Conservation (phyloP, 1,284 basidiomycete genomes). For the Boletus hoseneyae region DNA sequence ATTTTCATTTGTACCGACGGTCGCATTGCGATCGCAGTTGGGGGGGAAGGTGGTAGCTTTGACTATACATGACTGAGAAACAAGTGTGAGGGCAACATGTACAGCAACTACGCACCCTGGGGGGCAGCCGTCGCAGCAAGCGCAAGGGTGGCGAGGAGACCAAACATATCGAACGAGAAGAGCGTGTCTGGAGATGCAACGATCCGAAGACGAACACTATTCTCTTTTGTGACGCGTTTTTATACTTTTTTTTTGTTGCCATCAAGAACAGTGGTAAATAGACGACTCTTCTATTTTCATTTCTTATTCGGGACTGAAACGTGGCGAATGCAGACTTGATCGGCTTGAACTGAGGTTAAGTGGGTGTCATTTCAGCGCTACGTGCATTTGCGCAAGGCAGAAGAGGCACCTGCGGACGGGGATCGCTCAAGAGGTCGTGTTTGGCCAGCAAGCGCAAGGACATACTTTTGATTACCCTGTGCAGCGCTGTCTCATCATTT, state of each 20-base stretch:
- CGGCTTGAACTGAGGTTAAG: neutral
- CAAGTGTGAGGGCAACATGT: neutral
- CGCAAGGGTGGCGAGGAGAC: conserved; percentile 14
- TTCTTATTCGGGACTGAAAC: neutral
- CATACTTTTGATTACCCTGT: neutral
- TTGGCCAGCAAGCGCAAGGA: too few relatives aligned
- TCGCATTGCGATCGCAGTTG: conserved; percentile 40
- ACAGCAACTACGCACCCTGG: conserved; percentile 17
- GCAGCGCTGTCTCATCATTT: too few relatives aligned
- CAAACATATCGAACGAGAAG: conserved; percentile 17
- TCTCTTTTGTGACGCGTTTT: conserved; percentile 7
- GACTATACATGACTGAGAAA: conserved; percentile 9
- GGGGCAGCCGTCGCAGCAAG: conserved; percentile 11
- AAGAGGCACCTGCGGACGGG: too few relatives aligned
- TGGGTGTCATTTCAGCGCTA: too few relatives aligned
- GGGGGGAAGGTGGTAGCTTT: conserved; percentile 18
- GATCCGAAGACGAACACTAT: neutral
- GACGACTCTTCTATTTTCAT: neutral
- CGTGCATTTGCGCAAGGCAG: too few relatives aligned
- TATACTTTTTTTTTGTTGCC: conserved; percentile 17
- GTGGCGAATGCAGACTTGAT: neutral
- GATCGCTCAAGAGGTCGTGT: too few relatives aligned
- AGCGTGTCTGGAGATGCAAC: neutral
- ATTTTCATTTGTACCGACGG: conserved; percentile 31
- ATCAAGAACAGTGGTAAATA: neutral